Evolutionary conservation across 768 basidiomycete genomes (phyloP), one percentile per base, ranked within the genome.

Genomic region (Pulveroboletus sp.): DNA sequence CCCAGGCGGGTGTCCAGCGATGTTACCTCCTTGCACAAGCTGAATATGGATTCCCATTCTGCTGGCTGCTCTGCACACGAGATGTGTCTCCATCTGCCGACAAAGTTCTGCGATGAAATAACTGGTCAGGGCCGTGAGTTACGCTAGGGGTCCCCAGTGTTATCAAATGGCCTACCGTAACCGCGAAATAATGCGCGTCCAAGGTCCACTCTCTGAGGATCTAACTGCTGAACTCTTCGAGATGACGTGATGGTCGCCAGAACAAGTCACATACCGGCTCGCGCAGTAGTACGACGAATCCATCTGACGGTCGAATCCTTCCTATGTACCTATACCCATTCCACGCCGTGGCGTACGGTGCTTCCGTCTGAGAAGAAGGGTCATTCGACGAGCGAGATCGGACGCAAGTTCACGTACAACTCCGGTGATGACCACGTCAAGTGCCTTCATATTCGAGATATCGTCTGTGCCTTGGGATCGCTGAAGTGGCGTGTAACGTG

Each of bases 221-320:
- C 62, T 31, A 65, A 27, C 66, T 68, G 39, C 15, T 10, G 28
- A 44, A 33, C 14, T 8, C 6, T 14, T n/a, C 60, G 18, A 58
- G 47, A 36, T 26, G 49, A 26, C 12, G 50, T 1, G 17, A 52
- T 14, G 46, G 18, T 6, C 6, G 24, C 27, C 28, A 10, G 36
- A 43, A 33, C 11, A 45, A 28, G 15, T 37, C 27, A 67, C 77
- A 50, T 48, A 80, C 80, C 47, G 81, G 75, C 67, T 78, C 73
- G 47, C 78, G 75, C 26, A 73, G 55, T 31, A 86, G 63, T 4
- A 77, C 73, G 27, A 84, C 68, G 35, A 85, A 67, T 12, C 85
- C 85, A 63, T 86, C 85, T 35, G 71, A 70, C 8, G 78, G 65
- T 28, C 85, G 70, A 12, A 86, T 69, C 28, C 82, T 77, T 33